Percentiles rank a stretch among this genome's conserved stretches.
These are phyloP conservation scores for Pestalotiopsis sp. DNA, from an alignment of 2,329 filamentous ascomycete genomes.

Conservation along the genomic window DNA sequence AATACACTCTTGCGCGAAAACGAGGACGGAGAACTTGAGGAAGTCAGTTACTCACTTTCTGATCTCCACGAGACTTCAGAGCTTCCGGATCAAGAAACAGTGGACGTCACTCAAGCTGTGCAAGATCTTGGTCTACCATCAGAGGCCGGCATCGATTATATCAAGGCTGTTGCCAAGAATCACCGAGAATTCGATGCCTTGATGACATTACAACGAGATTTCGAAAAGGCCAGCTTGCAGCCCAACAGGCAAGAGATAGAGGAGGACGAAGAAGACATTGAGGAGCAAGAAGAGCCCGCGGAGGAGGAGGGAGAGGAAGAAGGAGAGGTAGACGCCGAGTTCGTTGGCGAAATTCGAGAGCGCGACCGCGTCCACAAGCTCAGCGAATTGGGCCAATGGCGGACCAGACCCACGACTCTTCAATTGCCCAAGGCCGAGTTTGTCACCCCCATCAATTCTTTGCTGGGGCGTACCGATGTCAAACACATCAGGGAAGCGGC, in stretches of 20 bases:
- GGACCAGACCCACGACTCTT: conserved; percentile 74
- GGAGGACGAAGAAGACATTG: conserved; percentile 37
- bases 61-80: conserved; percentile 23
- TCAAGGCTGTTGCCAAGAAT: conserved; percentile 53
- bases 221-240: conserved; percentile 45
- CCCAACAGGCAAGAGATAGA: conserved; percentile 32
- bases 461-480: conserved; percentile 70
- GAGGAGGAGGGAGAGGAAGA: conserved; percentile 38
- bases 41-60: conserved; percentile 52
- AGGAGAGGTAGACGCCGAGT: conserved; percentile 32
- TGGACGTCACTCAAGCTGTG: conserved; percentile 16
- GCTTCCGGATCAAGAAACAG: conserved; percentile 31
- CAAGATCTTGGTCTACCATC: conserved; percentile 30
- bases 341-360: conserved; percentile 28
- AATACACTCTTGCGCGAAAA: conserved; percentile 58
- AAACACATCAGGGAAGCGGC: conserved; percentile 77
- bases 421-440: conserved; percentile 73
- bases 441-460: conserved; percentile 67
- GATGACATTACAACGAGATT: conserved; percentile 60
- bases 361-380: conserved; percentile 70
- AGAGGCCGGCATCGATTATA: conserved; percentile 43
- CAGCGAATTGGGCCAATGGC: conserved; percentile 74
- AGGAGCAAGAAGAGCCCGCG: conserved; percentile 32
- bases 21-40: conserved; percentile 62
- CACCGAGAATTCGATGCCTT: conserved; percentile 59